phyloP scores from a whole-genome alignment of 2,329 filamentous ascomycete species.

The Hypomyces rosellus region DNA sequence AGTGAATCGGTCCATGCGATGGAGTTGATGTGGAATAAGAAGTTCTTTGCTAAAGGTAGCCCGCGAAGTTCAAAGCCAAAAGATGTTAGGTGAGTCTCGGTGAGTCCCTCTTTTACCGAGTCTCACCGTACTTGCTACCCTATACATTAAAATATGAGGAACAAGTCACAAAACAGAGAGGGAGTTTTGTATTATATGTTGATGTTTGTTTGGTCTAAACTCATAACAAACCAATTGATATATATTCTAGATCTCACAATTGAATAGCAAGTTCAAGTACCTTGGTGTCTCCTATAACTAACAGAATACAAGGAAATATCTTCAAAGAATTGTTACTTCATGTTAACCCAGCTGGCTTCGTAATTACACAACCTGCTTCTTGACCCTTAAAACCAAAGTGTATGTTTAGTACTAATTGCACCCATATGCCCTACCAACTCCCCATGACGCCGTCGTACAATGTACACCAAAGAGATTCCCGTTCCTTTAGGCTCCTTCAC shows the following conservation, averaged over 20 bases:
- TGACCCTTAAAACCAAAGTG: conserved; percentile 10
- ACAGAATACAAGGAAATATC: too few relatives aligned
- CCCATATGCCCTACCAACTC: conserved; percentile 22
- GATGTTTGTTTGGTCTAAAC: too few relatives aligned
- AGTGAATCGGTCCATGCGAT: not conserved
- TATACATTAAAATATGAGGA: not conserved
- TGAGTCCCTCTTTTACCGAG: conserved; percentile 5
- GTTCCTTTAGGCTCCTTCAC: conserved; percentile 59
- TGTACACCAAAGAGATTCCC: conserved; percentile 14
- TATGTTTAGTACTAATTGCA: conserved; percentile 9
- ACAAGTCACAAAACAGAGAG: too few relatives aligned
- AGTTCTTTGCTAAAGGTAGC: not conserved
- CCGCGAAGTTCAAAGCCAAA: not conserved
- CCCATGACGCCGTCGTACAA: conserved; percentile 25
- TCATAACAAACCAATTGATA: too few relatives aligned
- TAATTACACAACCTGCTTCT: not conserved
- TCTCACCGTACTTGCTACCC: not conserved
- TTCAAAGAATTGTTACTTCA: too few relatives aligned
- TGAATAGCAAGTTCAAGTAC: too few relatives aligned
- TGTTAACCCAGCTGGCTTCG: too few relatives aligned
- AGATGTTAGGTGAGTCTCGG: conserved; percentile 6
- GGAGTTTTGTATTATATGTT: too few relatives aligned
- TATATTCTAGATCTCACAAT: too few relatives aligned
- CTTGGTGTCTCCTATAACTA: too few relatives aligned
- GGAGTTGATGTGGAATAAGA: not conserved